Evolutionary conservation across 2,329 filamentous ascomycete species (phyloP), one percentile per base, ranked within the genome.

Genomic region (Neonectria faginata): DNA sequence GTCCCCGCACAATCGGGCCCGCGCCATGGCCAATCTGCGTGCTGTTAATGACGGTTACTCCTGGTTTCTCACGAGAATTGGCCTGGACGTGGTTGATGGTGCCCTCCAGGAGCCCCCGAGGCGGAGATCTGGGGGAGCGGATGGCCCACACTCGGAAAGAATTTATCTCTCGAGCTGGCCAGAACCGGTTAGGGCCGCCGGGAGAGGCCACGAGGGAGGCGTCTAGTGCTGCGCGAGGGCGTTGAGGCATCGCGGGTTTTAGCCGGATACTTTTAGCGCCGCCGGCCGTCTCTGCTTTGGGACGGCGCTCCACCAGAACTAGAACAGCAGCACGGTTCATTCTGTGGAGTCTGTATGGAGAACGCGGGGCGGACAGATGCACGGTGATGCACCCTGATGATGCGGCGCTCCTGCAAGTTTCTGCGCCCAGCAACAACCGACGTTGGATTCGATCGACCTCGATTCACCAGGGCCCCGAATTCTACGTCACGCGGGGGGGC

Each of bases 121-220:
- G 68, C 61, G 61, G 63, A 73, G 57, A 66, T 69, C 67, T 70
- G 68, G 71, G 71, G 67, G 61, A 57, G 63, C 42, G 53, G 57
- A 22, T 66, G 69, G 64, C 65, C 59, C 63, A 64, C 53, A 16
- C 31, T 58, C 64, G 70, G 72, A 41, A 62, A 64, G 58, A 69
- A 50, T 70, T 74, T 73, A 70, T 68, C 63, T 62, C 51, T 67
- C 53, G 41, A 69, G 61, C 58, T 1, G 1, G 7, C 42, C 29
- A 11, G 44, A 71, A 64, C 16, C 9, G 53, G 72, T 29, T 74
- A 74, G 72, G 20, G n/a, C 67, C 72, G 72, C 69, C 72, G 72
- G 1, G 1, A 0, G 7, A 42, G 29, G 31, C 60, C 53, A 53
- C 57, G 41, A 22, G n/a, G 44, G 18, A 50, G 45, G 44, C 20